Evolutionary conservation across 768 basidiomycete genomes (phyloP), one percentile per base, ranked within the genome.

Genomic region (Calocybe gangraenosa): DNA sequence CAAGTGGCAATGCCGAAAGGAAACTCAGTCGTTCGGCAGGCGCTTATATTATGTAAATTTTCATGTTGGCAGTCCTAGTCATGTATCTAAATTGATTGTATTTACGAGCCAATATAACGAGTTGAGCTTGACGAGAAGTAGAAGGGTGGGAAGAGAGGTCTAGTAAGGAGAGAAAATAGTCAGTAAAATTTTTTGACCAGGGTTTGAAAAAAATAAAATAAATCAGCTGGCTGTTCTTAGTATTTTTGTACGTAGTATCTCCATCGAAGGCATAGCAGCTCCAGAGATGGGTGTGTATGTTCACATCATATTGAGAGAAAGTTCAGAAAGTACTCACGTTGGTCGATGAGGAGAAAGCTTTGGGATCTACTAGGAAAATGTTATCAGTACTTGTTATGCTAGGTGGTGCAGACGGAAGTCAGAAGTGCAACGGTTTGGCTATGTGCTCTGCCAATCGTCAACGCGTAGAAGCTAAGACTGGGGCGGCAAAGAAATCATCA

Each of bases 401-500:
- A 28, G 11, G 25, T 5, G 11, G 25, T 45, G 37, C n/a, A n/a
- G 47, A 46, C 55, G 44, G 53, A 54, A 31, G 17, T 83, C 81
- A 84, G 81, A 68, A 65, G 65, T 82, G 78, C 80, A 78, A 75
- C 61, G 61, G 59, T 78, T 83, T 83, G 79, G 80, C 78, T 79
- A 52, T 74, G 67, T 81, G 81, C 81, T 76, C 68, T 69, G 69
- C 79, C 78, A 57, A 61, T 84, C 81, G 73, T 83, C 81, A 83
- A 66, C 42, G 79, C 72, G 54, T 51, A 43, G 53, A 28, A 60
- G 73, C 77, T 83, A 82, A 68, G 81, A 82, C 81, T 83, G 81
- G 81, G 81, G 81, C 81, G 81, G 80, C 81, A 82, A 73, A 61
- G 75, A 74, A 75, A 68, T 80, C 81, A 81, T 83, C 81, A 72